These are phyloP conservation scores for Ammopiptanthus mongolicus DNA, from an alignment of 306 rosid genomes.

Conservation along the genomic window DNA sequence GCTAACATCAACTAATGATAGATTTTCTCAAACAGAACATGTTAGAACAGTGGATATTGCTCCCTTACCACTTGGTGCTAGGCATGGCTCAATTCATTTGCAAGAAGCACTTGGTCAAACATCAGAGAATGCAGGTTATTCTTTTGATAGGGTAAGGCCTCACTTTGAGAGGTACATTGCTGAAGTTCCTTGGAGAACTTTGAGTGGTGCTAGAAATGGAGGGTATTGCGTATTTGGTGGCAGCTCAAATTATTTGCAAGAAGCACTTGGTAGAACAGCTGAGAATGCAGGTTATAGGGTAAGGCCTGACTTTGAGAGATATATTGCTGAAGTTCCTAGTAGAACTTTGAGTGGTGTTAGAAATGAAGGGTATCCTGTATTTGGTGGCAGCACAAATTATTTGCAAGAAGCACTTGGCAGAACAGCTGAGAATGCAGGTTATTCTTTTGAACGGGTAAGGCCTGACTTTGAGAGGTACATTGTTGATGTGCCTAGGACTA, in stretches of 20 bases:
- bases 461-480: not conserved
- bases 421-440: not conserved
- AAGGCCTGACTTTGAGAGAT: not conserved
- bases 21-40: not conserved
- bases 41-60: not conserved
- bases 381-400: slow-evolving; percentile 6
- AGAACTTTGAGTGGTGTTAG: not conserved
- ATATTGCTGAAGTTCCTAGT: not conserved
- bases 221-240: not conserved
- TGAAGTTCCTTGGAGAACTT: not conserved
- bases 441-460: not conserved
- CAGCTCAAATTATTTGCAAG: slow-evolving; percentile 9
- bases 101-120: not conserved
- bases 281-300: not conserved
- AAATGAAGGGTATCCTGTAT: not conserved
- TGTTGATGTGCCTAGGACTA: not conserved
- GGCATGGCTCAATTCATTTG: slow-evolving; percentile 11
- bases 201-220: not conserved
- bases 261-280: not conserved
- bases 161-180: not conserved
- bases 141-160: not conserved
- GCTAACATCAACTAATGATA: not conserved
- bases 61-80: not conserved
- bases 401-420: not conserved
- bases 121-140: not conserved